Evolutionary conservation across 2,329 filamentous ascomycete genomes (phyloP), one percentile per base, ranked within the genome.

Genomic region (Sphaceloma murrayae): DNA sequence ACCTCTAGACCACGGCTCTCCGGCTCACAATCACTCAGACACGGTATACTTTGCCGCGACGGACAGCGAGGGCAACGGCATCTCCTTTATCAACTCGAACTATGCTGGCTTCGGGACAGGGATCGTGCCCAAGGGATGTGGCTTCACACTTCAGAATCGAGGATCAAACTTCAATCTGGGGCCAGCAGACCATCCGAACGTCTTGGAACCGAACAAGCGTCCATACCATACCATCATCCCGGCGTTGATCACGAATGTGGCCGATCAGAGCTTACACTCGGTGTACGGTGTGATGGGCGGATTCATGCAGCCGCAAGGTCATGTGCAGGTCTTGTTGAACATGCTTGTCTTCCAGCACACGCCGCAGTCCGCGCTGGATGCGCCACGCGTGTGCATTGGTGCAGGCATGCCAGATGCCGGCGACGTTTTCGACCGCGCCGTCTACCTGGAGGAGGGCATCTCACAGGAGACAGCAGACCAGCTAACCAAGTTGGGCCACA

Each of bases 181-280:
- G 17, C 56, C 59, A 5, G 61, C 70, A 0, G 67, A 67, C 1
- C 88, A 94, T 57, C 86, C 88, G 1, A 96, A 96, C 58, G 73
- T 72, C 14, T 70, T 94, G 10, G 84, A 77, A 5, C 85, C 87
- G 0, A 70, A 79, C 24, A 96, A 96, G 68, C 67, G 91, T 34
- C 91, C 91, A 0, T 98, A 96, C 64, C 91, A 96, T 63, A 98
- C 91, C 44, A 96, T 98, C 61, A 98, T 98, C 55, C 89, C 91
- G 0, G 89, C 84, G 0, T 74, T 96, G 62, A 78, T 89, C 13
- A 96, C 91, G 0, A 86, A 91, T 53, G 60, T 76, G 13, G 66
- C 67, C 3, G 86, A 93, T 54, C 76, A 77, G 18, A 80, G 75
- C 38, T 66, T 96, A 46, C 85, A 94, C 61, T 82, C 78, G 3